Base-by-base conservation (phyloP, 1,139 yeast species). In the Lodderomyces elongisporus region DNA sequence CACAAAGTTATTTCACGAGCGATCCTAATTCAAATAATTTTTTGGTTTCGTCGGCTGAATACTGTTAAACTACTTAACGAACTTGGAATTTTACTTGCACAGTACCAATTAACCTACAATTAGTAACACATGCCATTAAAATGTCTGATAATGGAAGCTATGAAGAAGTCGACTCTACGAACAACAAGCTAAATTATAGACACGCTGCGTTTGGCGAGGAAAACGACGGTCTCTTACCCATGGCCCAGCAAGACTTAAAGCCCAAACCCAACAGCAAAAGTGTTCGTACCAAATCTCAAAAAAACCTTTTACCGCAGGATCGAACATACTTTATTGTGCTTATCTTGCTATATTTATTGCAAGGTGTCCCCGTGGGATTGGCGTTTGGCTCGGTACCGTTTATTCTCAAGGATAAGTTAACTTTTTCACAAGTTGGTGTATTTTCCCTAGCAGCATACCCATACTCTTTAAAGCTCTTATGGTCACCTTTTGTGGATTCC, bases 321-420 rank as follows among this genome's bases (percentile, higher is more conserved):
- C 55, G 81, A 36, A 82, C 82, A 14, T 85, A 89, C 36, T 91
- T 91, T 52, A 60, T 71, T 27, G 68, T 89, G 12, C 62, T 91
- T 35, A 79, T 85, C 7, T 50, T 83, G 6, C 60, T 91, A 18
- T 91, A 91, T 51, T 62, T 88, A 30, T 68, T 89, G 9, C 98
- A 91, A 55, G 99, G 98, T 17, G 79, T 91, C 4, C 98, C 98
- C 0, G 94, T 89, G 12, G 99, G 99, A 0, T 60, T 91, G 27
- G 95, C 96, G 2, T 88, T 91, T 62, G 98, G 98, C 3, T 82
- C 95, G 1, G 72, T 91, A n/a, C 99, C 98, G 1, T 91, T 89
- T 50, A 64, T 93, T 22, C 66, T 93, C 38, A 91, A 91, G 55
- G 74, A 91, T 8, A 75, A 79, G 41, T 68, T 89, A 17, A 73